These are phyloP conservation scores for Kwoniella heveanensis DNA, from an alignment of 768 basidiomycete genomes.

Conservation along the genomic window DNA sequence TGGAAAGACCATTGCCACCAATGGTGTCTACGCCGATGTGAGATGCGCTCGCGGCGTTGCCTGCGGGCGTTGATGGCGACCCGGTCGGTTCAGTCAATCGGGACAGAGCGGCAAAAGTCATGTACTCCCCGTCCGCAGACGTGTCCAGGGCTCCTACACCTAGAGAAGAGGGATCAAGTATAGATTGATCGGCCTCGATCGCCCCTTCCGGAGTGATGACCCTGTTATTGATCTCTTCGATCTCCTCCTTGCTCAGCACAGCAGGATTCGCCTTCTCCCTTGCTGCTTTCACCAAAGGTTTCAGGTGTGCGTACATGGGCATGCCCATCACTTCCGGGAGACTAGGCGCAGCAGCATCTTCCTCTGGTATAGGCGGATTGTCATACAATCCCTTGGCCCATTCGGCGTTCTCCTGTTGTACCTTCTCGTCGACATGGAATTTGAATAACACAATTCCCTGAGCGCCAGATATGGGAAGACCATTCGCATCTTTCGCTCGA, in stretches of 20 bases:
- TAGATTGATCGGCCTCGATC: conserved; percentile 15
- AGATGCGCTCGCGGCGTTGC: neutral
- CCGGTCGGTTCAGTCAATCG: neutral
- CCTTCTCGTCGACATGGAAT: conserved; percentile 47
- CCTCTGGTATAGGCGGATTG: conserved; percentile 43
- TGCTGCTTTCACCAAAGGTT: conserved; percentile 15
- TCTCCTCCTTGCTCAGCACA: conserved; percentile 16
- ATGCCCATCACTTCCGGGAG: conserved; percentile 32
- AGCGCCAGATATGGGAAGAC: conserved; percentile 37
- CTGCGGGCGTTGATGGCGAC: neutral
- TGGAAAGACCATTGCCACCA: neutral
- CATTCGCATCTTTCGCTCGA: conserved; percentile 36
- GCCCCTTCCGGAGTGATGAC: neutral
- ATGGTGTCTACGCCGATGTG: neutral
- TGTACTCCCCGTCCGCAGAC: conserved; percentile 6
- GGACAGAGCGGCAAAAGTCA: conserved; percentile 21
- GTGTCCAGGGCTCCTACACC: conserved; percentile 2
- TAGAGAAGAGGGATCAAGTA: conserved; percentile 4
- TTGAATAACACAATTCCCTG: conserved; percentile 45
- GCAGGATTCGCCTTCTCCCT: conserved; percentile 13
- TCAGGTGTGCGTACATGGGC: conserved; percentile 16
- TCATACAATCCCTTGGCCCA: conserved; percentile 49
- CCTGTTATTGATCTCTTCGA: conserved; percentile 27
- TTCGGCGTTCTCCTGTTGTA: conserved; percentile 35
- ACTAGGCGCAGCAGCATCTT: conserved; percentile 25